phyloP scores from a whole-genome alignment of 495 filamentous ascomycete genomes.

The Polyplosphaeria fusca region DNA sequence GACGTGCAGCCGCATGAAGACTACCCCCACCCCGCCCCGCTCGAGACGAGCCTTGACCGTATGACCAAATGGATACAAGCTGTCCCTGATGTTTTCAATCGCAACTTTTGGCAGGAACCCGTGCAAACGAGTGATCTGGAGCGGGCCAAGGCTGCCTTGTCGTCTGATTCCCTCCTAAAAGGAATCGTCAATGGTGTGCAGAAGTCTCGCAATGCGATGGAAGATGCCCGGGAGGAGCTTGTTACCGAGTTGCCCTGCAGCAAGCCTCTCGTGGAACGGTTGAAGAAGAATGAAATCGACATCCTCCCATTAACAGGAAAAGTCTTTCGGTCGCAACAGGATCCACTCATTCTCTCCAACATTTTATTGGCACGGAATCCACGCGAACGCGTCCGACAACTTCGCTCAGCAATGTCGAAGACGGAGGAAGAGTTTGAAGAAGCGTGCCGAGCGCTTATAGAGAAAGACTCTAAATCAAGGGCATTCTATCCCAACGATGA shows the following conservation, averaged over 20 bases:
- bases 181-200: slow-evolving; percentile 1
- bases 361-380: not conserved
- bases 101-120: slow-evolving; percentile 21
- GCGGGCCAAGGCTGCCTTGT: not conserved
- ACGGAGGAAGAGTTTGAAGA: slow-evolving; percentile 6
- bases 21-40: not conserved
- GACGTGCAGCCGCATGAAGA: not conserved
- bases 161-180: not conserved
- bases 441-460: slow-evolving; percentile 1
- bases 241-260: slow-evolving; percentile 9
- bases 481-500: not conserved
- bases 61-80: slow-evolving; percentile 14
- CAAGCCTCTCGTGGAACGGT: slow-evolving; percentile 5
- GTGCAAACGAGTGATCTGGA: not conserved
- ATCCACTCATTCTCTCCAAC: not conserved
- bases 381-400: not conserved
- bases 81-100: slow-evolving; percentile 1
- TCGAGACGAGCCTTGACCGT: slow-evolving; percentile 14
- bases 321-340: not conserved
- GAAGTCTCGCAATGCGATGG: slow-evolving; percentile 3
- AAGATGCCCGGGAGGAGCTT: slow-evolving; percentile 4
- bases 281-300: not conserved
- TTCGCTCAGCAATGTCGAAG: not conserved
- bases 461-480: not conserved
- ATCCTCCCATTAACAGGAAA: not conserved